These are phyloP conservation scores for Talaromyces sp. DNA, from an alignment of 2,329 filamentous ascomycete genomes.

Conservation along the genomic window DNA sequence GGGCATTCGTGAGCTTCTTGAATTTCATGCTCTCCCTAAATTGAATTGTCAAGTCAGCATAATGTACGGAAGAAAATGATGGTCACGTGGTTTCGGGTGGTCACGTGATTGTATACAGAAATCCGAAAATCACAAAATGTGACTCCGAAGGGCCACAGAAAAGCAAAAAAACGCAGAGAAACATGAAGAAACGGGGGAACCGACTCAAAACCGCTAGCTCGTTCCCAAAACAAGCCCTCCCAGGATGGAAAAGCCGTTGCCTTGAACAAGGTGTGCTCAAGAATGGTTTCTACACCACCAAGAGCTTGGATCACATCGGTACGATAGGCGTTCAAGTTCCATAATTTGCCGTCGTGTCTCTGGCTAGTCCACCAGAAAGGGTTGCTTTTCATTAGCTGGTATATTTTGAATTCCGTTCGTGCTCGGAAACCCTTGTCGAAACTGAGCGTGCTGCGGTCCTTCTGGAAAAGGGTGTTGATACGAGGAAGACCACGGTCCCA, in stretches of 20 bases:
- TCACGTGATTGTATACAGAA: not conserved
- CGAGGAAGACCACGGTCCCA: slow-evolving; percentile 97
- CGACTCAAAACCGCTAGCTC: slow-evolving; percentile 55
- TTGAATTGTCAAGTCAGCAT: not conserved
- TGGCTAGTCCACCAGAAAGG: slow-evolving; percentile 99
- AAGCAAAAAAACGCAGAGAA: not conserved
- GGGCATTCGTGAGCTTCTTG: slow-evolving; percentile 97
- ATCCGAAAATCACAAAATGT: not conserved
- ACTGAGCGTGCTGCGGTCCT: slow-evolving; percentile 90
- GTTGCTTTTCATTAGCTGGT: slow-evolving; percentile 98
- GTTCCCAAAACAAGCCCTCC: slow-evolving; percentile 93
- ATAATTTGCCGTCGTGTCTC: slow-evolving; percentile 92
- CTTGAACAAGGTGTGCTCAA: slow-evolving; percentile 95
- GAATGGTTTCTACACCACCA: slow-evolving; percentile 94
- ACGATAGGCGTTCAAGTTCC: slow-evolving; percentile 93
- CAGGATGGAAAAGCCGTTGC: slow-evolving; percentile 89
- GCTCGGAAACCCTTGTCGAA: slow-evolving; percentile 98
- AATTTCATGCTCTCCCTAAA: slow-evolving; percentile 69
- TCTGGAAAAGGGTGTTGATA: slow-evolving; percentile 99
- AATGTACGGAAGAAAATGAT: not conserved
- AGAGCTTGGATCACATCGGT: slow-evolving; percentile 96
- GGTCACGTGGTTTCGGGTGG: not conserved
- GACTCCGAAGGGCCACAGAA: not conserved
- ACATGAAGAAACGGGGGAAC: not conserved
- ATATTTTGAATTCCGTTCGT: slow-evolving; percentile 94